Percentiles rank a stretch among this genome's conserved stretches.
phyloP scores from a whole-genome alignment of 768 basidiomycete species.

The Lyophyllum decastes region DNA sequence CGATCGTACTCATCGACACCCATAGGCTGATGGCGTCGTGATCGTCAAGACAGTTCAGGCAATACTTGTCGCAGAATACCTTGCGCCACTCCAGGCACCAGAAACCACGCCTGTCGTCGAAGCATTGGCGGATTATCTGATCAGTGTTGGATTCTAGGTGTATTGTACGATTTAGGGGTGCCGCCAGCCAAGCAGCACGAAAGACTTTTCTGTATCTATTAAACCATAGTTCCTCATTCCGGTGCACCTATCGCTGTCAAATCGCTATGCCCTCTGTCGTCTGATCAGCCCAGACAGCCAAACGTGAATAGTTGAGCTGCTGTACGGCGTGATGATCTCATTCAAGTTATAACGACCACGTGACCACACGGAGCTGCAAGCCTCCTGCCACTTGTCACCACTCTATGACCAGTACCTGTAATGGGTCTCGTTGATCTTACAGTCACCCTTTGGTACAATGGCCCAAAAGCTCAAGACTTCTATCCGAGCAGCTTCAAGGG shows the following conservation, averaged over 20 bases:
- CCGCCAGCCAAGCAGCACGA: constrained; percentile 7
- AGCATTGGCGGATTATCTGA: constrained; percentile 78
- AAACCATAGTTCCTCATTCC: background rate
- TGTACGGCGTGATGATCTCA: background rate
- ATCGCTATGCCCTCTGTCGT: background rate
- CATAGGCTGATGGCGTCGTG: constrained; percentile 71
- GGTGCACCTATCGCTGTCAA: constrained; percentile 1
- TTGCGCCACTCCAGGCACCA: constrained; percentile 57
- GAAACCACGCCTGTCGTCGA: constrained; percentile 72
- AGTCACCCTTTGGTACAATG: constrained; percentile 34
- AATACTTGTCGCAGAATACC: constrained; percentile 80
- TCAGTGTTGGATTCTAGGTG: constrained; percentile 51
- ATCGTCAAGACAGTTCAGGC: constrained; percentile 84
- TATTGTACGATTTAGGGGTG: constrained; percentile 2
- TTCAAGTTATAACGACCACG: constrained; percentile 9
- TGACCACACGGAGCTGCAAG: background rate
- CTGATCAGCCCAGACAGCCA: background rate
- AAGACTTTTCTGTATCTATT: constrained; percentile 18
- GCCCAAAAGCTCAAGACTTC: constrained; percentile 36
- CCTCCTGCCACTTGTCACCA: no score
- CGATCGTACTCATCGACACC: background rate
- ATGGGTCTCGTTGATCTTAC: constrained; percentile 21
- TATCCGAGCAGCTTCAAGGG: constrained; percentile 28
- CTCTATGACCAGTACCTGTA: no score
- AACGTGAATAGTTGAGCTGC: background rate